Evolutionary conservation across 2,329 filamentous ascomycete genomes (phyloP), one percentile per base, ranked within the genome.

Genomic region (Rhinocladiella mackenziei): DNA sequence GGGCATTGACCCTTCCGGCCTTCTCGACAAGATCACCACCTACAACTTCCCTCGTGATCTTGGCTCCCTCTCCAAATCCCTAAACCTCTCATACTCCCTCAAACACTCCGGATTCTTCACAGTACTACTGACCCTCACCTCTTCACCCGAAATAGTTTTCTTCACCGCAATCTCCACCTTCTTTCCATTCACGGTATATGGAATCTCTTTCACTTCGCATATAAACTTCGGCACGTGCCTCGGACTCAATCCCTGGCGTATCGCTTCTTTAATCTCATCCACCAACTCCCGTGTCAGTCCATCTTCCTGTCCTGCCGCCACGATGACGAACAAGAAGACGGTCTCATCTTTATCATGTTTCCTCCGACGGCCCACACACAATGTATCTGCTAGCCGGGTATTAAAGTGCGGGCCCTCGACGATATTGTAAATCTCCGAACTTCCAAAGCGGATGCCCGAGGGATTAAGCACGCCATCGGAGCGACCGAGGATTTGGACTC

Each of bases 391-490:
- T 39, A 69, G 61, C 25, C 57, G 29, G n/a, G 41, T 39, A 30
- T 60, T 62, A 11, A 64, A 53, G 2, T 31, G 41, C 11, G 50
- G 51, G 4, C 62, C 61, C 50, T 73, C 70, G n/a, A 67, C 64
- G 33, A 74, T 65, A n/a, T 63, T 60, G 57, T 74, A 73, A 39
- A 74, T 69, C 53, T 74, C 70, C 1, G 62, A 60, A 8, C 60
- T 65, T 14, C 71, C 71, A 40, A 73, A 74, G 18, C 70, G 65
- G 43, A 74, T 68, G 5, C 71, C 70, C 9, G 63, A 65, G 1
- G 70, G 70, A 48, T 73, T 73, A 14, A 74, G 57, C 1, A 72
- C 69, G 5, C 69, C 69, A 47, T 73, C 71, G 43, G 64, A 65
- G 19, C 71, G 56, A 4, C 70, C 70, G 42, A 69, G 68, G 49